Conservation (phyloP, 2,329 filamentous ascomycete species). For the Sporothrix protearum region DNA sequence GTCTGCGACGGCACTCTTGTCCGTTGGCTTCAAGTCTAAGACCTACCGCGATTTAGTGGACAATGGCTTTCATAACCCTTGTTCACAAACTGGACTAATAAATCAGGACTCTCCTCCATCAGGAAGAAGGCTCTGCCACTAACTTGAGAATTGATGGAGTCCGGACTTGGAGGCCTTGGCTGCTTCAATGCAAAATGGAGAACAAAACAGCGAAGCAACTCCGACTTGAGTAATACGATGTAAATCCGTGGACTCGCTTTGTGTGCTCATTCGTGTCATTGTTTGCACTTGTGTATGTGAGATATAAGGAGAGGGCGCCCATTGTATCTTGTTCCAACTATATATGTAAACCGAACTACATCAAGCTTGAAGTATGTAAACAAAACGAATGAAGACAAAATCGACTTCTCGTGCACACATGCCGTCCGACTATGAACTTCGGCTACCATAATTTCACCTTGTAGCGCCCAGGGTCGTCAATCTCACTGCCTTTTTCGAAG, state of each 20-base stretch:
- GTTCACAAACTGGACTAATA: slow-evolving; percentile 3
- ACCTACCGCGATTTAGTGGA: not conserved
- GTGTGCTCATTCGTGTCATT: not conserved
- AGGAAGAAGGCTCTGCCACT: not conserved
- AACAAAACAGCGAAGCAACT: not conserved
- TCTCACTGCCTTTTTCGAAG: not conserved
- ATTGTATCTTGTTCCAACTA: too few relatives aligned
- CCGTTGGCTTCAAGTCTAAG: not conserved
- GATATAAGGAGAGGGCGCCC: not conserved
- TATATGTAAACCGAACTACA: too few relatives aligned
- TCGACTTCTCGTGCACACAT: too few relatives aligned
- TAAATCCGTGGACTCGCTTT: not conserved
- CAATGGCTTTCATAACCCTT: not conserved
- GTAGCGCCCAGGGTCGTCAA: not conserved
- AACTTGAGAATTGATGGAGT: not conserved
- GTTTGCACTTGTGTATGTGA: slow-evolving; percentile 4
- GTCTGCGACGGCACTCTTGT: not conserved
- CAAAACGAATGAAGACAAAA: too few relatives aligned
- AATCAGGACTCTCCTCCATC: not conserved
- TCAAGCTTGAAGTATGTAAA: too few relatives aligned
- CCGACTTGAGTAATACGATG: not conserved
- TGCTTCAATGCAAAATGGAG: not conserved
- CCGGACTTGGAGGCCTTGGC: not conserved
- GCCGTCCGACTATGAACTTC: not conserved
- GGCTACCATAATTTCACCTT: not conserved